These are phyloP conservation scores for Anthracocystis setariae DNA, from an alignment of 1,284 basidiomycete genomes.

Conservation along the genomic window DNA sequence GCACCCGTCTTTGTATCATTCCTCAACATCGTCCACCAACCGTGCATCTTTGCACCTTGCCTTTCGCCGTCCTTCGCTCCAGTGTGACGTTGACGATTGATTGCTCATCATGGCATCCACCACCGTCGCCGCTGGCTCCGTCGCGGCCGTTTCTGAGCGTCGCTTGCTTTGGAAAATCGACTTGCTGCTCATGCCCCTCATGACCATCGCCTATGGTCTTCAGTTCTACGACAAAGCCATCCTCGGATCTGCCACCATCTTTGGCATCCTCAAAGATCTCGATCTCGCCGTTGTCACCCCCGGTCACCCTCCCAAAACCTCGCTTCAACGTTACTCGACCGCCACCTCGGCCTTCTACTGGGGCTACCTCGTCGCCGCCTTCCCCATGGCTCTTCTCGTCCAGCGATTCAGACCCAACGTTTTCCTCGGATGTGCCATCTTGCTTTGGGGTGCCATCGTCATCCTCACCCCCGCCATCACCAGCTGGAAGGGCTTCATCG, in stretches of 20 bases:
- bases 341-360: slow-evolving; percentile 69
- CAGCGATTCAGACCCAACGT: slow-evolving; percentile 69
- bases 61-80: background rate
- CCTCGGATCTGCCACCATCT: slow-evolving; percentile 70
- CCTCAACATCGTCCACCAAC: no score
- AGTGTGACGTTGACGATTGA: background rate
- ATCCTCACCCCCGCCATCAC: slow-evolving; percentile 70
- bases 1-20: no score
- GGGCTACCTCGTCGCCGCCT: slow-evolving; percentile 70
- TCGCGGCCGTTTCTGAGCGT: slow-evolving; percentile 31
- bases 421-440: slow-evolving; percentile 53
- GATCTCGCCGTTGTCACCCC: slow-evolving; percentile 56
- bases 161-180: slow-evolving; percentile 52
- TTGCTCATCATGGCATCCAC: slow-evolving; percentile 6
- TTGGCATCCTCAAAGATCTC: slow-evolving; percentile 70
- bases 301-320: slow-evolving; percentile 61
- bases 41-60: background rate
- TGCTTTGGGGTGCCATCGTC: slow-evolving; percentile 70
- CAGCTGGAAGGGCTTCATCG: slow-evolving; percentile 69
- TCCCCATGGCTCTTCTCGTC: slow-evolving; percentile 70
- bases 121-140: background rate
- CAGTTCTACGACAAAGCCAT: slow-evolving; percentile 72
- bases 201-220: slow-evolving; percentile 70
- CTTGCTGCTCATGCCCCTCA: slow-evolving; percentile 68
- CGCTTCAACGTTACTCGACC: slow-evolving; percentile 50